Evolutionary conservation across 768 basidiomycete species (phyloP).

Genomic region (Suillus americanus): DNA sequence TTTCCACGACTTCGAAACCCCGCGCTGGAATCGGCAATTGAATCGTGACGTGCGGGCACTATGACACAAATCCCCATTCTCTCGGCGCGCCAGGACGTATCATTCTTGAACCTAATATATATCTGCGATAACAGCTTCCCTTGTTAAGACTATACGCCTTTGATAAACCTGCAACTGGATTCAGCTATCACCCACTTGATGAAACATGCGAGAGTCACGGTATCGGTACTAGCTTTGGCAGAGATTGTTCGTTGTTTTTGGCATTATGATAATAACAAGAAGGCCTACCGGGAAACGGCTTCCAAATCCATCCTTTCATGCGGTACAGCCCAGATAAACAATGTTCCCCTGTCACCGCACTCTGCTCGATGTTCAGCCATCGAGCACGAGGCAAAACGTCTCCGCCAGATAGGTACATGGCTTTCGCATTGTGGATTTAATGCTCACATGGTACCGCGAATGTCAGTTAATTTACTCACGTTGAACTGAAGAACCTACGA

Average conservation of each 20-base stretch:
- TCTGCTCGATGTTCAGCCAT: neutral
- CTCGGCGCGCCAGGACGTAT: neutral
- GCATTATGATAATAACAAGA: neutral
- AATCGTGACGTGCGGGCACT: neutral
- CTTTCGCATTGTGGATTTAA: neutral
- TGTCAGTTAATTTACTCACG: conserved; percentile 3
- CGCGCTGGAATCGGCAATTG: conserved; percentile 2
- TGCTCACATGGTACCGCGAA: neutral
- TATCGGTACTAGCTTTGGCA: neutral
- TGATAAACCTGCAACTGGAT: neutral
- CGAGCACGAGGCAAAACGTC: neutral
- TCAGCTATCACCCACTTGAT: neutral
- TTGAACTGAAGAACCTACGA: neutral
- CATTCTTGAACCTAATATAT: neutral
- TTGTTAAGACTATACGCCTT: neutral
- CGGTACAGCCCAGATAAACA: neutral
- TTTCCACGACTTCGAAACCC: conserved; percentile 3
- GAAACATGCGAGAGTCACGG: neutral
- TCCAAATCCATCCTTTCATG: too few relatives aligned
- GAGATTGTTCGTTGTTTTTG: neutral
- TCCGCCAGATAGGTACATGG: neutral
- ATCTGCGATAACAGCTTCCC: neutral
- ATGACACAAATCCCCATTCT: neutral
- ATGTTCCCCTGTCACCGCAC: neutral
- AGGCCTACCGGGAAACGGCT: neutral